Percentiles rank a stretch among this genome's conserved stretches.
These are phyloP conservation scores for Penicillium fimorum DNA, from an alignment of 495 filamentous ascomycete genomes.

Conservation along the genomic window DNA sequence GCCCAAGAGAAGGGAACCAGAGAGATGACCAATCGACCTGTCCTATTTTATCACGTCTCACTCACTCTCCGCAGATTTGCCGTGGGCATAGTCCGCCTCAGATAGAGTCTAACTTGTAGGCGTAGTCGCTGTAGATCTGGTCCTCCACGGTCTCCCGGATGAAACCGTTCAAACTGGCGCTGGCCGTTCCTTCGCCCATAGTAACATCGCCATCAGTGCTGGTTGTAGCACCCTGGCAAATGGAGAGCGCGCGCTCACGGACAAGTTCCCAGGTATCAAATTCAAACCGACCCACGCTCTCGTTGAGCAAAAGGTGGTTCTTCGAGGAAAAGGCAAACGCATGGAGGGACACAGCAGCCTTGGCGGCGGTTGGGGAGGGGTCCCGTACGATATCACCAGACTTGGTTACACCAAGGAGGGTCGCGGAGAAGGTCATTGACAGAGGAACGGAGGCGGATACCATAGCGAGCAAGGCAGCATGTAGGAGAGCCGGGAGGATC, in stretches of 20 bases:
- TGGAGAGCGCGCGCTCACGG: conserved; percentile 58
- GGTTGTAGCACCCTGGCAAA: conserved; percentile 53
- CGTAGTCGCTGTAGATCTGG: conserved; percentile 38
- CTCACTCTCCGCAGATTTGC: background rate
- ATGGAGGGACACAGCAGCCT: conserved; percentile 65
- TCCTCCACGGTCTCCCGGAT: conserved; percentile 63
- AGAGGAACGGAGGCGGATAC: conserved; percentile 75
- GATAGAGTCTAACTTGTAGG: conserved; percentile 40
- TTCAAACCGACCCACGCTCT: conserved; percentile 79
- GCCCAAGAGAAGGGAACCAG: background rate
- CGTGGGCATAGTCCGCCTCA: conserved; percentile 23
- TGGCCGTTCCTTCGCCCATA: conserved; percentile 35
- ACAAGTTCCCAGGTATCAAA: conserved; percentile 74
- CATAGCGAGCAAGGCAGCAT: conserved; percentile 70
- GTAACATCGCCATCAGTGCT: conserved; percentile 47
- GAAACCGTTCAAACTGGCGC: conserved; percentile 54
- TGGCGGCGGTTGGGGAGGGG: conserved; percentile 54
- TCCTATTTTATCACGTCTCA: background rate
- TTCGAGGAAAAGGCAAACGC: conserved; percentile 74
- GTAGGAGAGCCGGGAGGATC: conserved; percentile 71
- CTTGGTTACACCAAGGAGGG: conserved; percentile 57
- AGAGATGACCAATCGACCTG: background rate
- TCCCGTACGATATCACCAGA: conserved; percentile 53
- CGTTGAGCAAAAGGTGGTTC: conserved; percentile 69
- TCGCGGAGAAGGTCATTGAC: conserved; percentile 64